Percentiles rank a stretch among this genome's conserved stretches.
Evolutionary conservation across 805 yeast genomes (phyloP).

Genomic region (Blastobotrys terrestris): DNA sequence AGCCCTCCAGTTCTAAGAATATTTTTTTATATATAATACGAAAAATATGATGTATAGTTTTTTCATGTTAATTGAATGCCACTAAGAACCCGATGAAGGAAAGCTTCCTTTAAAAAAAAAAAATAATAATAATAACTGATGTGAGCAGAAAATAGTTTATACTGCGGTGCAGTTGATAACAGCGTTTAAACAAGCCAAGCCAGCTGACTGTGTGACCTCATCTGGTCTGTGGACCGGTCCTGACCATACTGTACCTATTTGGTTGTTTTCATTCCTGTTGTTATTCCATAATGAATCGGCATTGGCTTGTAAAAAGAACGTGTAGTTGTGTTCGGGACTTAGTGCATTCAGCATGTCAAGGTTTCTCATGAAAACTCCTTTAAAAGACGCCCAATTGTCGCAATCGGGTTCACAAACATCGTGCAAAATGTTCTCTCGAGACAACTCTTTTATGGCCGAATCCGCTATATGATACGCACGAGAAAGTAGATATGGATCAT

Average conservation of each 20-base stretch:
- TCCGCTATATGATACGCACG: conserved; percentile 8
- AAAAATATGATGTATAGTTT: conserved; percentile 2
- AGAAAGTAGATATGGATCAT: neutral
- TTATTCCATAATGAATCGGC: neutral
- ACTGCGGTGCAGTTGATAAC: neutral
- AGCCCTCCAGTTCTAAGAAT: conserved; percentile 94
- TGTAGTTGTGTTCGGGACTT: neutral
- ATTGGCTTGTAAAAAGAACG: neutral
- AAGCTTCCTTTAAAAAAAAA: neutral
- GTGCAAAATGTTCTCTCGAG: conserved; percentile 6
- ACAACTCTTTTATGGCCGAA: conserved; percentile 1
- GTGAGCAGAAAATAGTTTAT: neutral
- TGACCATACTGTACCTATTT: conserved; percentile 11
- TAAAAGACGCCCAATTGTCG: conserved; percentile 8
- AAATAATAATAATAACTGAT: too few species aligned
- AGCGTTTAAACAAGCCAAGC: neutral
- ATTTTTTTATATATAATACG: neutral
- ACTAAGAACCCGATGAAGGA: neutral
- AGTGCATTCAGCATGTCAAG: conserved; percentile 1
- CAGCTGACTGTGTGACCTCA: neutral
- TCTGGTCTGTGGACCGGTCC: conserved; percentile 5
- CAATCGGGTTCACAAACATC: conserved; percentile 11
- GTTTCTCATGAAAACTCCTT: conserved; percentile 10
- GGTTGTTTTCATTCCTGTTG: neutral
- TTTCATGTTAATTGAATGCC: conserved; percentile 1